Percentiles rank a stretch among this genome's conserved stretches.
phyloP scores from a whole-genome alignment of 257 asterid genomes.

The Marsdenia floribunda region DNA sequence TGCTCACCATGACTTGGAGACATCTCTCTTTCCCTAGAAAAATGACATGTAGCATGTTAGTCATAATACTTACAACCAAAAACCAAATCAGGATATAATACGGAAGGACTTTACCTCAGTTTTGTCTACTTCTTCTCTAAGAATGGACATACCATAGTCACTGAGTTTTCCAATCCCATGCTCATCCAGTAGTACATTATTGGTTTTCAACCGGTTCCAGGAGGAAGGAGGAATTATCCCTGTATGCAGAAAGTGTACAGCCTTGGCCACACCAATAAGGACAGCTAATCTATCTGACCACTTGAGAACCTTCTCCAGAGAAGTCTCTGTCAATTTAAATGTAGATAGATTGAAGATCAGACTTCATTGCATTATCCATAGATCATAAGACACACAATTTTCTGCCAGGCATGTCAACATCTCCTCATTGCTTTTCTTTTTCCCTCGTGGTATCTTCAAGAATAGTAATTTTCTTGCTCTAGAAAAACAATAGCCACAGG shows the following conservation, averaged over 20 bases:
- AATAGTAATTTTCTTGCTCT: neutral
- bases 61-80: constrained; percentile 8
- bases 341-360: constrained; percentile 18
- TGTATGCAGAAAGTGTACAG: constrained; percentile 89
- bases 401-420: neutral
- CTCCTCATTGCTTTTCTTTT: neutral
- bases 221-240: constrained; percentile 80
- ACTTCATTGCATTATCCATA: constrained; percentile 4
- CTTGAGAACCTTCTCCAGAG: constrained; percentile 58
- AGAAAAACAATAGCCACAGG: neutral
- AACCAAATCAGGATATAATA: neutral
- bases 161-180: constrained; percentile 82
- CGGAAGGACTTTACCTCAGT: constrained; percentile 35
- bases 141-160: constrained; percentile 87
- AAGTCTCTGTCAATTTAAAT: constrained; percentile 42
- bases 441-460: neutral
- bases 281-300: constrained; percentile 89
- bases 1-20: constrained; percentile 51
- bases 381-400: neutral
- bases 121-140: constrained; percentile 65
- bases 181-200: constrained; percentile 74
- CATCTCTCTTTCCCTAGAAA: constrained; percentile 62
- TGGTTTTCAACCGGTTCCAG: constrained; percentile 62
- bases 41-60: constrained; percentile 25
- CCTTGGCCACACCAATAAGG: constrained; percentile 80